phyloP scores from a whole-genome alignment of 306 rosid species.

The Pueraria montana region DNA sequence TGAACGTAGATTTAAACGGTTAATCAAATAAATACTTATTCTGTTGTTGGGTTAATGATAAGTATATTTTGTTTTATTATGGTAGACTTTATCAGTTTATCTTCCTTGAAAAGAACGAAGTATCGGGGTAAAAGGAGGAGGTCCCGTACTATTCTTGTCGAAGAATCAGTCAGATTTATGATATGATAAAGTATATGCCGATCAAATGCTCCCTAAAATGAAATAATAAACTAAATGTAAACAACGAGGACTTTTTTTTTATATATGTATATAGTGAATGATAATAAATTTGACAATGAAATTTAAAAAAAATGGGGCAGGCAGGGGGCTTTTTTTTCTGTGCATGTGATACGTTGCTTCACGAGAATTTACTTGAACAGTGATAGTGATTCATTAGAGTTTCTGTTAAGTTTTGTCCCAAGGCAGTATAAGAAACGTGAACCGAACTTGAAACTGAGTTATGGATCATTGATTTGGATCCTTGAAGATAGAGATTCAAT shows the following conservation, averaged over 20 bases:
- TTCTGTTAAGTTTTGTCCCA: slow-evolving; percentile 36
- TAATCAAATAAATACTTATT: too few species aligned
- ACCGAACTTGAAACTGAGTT: slow-evolving; percentile 24
- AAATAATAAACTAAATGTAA: slow-evolving; percentile 27
- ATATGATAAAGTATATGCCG: slow-evolving; percentile 43
- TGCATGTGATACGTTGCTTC: slow-evolving; percentile 63
- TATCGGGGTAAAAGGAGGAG: slow-evolving; percentile 46
- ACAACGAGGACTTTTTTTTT: slow-evolving; percentile 10
- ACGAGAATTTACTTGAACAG: slow-evolving; percentile 49
- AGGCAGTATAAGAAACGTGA: slow-evolving; percentile 43
- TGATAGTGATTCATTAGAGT: slow-evolving; percentile 43
- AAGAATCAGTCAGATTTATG: slow-evolving; percentile 63
- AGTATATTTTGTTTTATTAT: slow-evolving; percentile 33
- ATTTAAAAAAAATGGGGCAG: background rate
- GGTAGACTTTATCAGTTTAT: slow-evolving; percentile 29
- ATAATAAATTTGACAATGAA: background rate
- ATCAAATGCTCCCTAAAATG: slow-evolving; percentile 34
- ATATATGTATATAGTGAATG: background rate
- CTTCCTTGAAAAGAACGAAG: slow-evolving; percentile 60
- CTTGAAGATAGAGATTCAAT: slow-evolving; percentile 3
- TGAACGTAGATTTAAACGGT: too few species aligned
- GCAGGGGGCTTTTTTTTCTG: background rate
- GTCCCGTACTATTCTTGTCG: slow-evolving; percentile 49
- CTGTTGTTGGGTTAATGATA: background rate
- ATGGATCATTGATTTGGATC: slow-evolving; percentile 34